phyloP scores from a whole-genome alignment of 2,329 filamentous ascomycete genomes.

The Pseudogymnoascus sp. region DNA sequence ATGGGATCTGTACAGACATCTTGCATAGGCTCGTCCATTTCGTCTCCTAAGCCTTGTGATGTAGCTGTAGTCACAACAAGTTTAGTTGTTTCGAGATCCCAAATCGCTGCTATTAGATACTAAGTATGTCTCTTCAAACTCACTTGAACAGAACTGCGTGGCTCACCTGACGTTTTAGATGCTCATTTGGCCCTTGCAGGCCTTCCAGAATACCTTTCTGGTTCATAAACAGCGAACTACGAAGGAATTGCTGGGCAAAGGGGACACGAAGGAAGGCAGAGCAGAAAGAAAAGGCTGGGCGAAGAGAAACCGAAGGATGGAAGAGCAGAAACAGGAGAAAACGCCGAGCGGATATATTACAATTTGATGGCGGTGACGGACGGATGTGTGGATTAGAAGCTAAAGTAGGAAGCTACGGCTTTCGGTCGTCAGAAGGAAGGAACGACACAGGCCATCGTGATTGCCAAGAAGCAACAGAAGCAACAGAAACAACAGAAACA shows the following conservation, averaged over 20 bases:
- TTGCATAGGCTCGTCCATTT: constrained; percentile 10
- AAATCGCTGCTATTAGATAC: not conserved
- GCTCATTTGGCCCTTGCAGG: not conserved
- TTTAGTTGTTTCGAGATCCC: not conserved
- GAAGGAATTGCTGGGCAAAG: not conserved
- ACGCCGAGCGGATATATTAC: not conserved
- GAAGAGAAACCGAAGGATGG: not conserved
- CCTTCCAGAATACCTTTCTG: not conserved
- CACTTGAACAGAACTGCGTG: constrained; percentile 9
- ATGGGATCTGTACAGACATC: constrained; percentile 11
- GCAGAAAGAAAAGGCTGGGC: not conserved
- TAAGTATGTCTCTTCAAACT: constrained; percentile 12
- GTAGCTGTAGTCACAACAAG: not conserved
- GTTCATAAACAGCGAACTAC: not conserved
- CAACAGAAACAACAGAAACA: not conserved
- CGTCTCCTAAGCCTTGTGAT: not conserved
- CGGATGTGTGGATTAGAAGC: not conserved
- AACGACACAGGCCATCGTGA: not conserved
- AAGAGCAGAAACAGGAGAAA: not conserved
- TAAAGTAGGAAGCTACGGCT: not conserved
- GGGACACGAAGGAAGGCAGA: not conserved
- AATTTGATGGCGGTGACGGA: not conserved
- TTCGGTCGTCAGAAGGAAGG: not conserved
- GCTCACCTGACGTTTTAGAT: not conserved
- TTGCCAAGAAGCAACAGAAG: not conserved